Evolutionary conservation across 2,329 filamentous ascomycete genomes (phyloP).

Genomic region (Fusarium sp.): DNA sequence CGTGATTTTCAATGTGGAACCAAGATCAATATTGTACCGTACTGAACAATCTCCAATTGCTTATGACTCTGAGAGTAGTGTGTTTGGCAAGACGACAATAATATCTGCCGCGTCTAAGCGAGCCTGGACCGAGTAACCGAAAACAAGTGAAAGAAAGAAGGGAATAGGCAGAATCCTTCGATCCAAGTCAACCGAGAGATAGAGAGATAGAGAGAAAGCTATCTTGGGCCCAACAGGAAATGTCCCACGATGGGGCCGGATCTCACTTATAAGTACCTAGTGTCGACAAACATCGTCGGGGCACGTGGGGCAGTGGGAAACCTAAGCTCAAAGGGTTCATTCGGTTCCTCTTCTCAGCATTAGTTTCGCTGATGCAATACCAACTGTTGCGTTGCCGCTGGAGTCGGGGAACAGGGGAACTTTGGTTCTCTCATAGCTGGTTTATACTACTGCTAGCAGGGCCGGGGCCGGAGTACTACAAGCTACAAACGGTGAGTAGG

Average conservation of each 20-base stretch:
- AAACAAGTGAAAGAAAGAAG: conserved; percentile 3
- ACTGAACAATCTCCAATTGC: background rate
- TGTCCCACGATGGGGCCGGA: conserved; percentile 20
- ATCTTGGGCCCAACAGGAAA: conserved; percentile 5
- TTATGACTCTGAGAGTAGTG: conserved; percentile 9
- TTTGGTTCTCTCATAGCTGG: conserved; percentile 19
- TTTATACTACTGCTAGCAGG: background rate
- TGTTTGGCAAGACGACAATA: background rate
- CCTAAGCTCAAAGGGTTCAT: conserved; percentile 14
- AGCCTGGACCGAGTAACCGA: conserved; percentile 23
- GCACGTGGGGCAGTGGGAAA: conserved; percentile 29
- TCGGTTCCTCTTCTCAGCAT: conserved; percentile 21
- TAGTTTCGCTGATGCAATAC: conserved; percentile 37
- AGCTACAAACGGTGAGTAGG: conserved; percentile 30
- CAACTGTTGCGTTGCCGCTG: background rate
- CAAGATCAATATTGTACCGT: conserved; percentile 15
- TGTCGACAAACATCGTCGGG: conserved; percentile 16
- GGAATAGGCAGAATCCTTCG: conserved; percentile 21
- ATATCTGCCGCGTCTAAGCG: conserved; percentile 36
- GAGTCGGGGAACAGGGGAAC: conserved; percentile 17
- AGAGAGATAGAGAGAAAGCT: background rate
- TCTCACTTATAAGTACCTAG: conserved; percentile 36
- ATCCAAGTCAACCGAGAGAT: conserved; percentile 11
- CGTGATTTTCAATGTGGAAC: conserved; percentile 29
- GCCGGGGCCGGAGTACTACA: conserved; percentile 12